Evolutionary conservation across 176 grass and related monocot genomes (phyloP), one percentile per base, ranked within the genome.

Genomic region (Zea luxurians): DNA sequence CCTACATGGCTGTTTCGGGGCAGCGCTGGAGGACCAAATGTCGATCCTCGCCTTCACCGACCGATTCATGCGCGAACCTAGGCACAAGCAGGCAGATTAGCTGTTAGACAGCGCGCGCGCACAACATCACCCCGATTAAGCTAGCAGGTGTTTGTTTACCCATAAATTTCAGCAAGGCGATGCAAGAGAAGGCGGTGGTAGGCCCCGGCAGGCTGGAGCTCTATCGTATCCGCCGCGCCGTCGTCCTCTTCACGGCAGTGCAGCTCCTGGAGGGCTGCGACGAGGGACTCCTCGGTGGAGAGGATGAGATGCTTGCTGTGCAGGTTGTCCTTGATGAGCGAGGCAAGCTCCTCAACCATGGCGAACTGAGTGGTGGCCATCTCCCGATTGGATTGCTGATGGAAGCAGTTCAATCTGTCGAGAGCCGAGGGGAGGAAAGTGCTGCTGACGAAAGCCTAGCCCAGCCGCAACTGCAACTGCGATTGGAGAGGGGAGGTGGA

Each of bases 291-390:
- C 73, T 98, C 92, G 16, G 86, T 90, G 70, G 96, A 89, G 78
- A 98, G 96, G 48, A 98, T 75, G n/a, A 98, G 90, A 70, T 98
- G 96, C 70, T 98, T 98, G 88, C 87, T 90, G 82, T 89, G 85
- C 48, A 98, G 89, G 82, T 98, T 98, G 57, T 98, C 92, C 84
- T 87, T 98, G 71, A 98, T 61, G 58, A 98, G 96, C 77, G 85
- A 95, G 75, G 96, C 89, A 74, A 98, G 85, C 83, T 98, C 96
- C 83, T 98, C 86, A 3, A 95, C 93, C 93, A 97, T 97, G 13
- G 90, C 86, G 78, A 97, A 93, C 86, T 97, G 93, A 38, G 83
- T 89, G 65, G 65, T 71, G 58, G 45, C 58, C 87, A 89, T 59
- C 55, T 84, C 37, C 66, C 15, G 13, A n/a, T 54, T 20, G 75